Conservation (phyloP, 2,329 filamentous ascomycete genomes). For the Hawksworthiomyces lignivorus region DNA sequence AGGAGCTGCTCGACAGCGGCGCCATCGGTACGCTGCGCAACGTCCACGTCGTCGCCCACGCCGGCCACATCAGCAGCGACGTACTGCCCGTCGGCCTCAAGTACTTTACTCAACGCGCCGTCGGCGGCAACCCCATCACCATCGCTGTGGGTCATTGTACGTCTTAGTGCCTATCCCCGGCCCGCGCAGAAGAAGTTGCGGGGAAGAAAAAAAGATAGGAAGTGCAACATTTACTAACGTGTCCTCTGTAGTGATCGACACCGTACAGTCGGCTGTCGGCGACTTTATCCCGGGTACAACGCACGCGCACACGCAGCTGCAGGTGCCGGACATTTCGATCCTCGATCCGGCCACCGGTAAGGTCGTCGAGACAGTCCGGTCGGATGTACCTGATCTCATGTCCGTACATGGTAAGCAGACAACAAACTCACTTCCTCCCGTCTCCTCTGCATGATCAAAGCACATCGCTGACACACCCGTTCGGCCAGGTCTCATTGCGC, state of each 20-base stretch:
- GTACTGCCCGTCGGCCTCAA: slow-evolving; percentile 26
- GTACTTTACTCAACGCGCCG: slow-evolving; percentile 40
- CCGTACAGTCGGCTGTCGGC: slow-evolving; percentile 36
- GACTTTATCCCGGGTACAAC: slow-evolving; percentile 27
- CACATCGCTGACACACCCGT: no score
- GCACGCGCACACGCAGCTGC: slow-evolving; percentile 35
- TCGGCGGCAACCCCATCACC: slow-evolving; percentile 37
- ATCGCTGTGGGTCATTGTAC: slow-evolving; percentile 35
- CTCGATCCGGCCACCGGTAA: slow-evolving; percentile 15
- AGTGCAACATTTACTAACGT: no score
- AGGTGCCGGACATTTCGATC: slow-evolving; percentile 32
- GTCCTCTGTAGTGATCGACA: slow-evolving; percentile 34
- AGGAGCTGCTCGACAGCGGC: slow-evolving; percentile 34
- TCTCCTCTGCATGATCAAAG: no score
- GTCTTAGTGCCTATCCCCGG: no score
- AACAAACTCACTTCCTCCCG: no score
- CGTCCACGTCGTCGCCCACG: slow-evolving; percentile 34
- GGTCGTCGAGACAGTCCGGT: slow-evolving; percentile 7
- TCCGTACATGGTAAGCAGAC: slow-evolving; percentile 5
- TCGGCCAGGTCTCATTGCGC: slow-evolving; percentile 17
- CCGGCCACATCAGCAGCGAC: slow-evolving; percentile 27
- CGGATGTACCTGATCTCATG: slow-evolving; percentile 22
- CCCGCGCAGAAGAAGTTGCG: no score
- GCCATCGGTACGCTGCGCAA: slow-evolving; percentile 43
- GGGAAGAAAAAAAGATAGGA: no score